A percentile compares a stretch with the other conserved stretches of the same genome.
Evolutionary conservation across 2,329 filamentous ascomycete genomes (phyloP).

Genomic region (Pseudogymnoascus sp.): DNA sequence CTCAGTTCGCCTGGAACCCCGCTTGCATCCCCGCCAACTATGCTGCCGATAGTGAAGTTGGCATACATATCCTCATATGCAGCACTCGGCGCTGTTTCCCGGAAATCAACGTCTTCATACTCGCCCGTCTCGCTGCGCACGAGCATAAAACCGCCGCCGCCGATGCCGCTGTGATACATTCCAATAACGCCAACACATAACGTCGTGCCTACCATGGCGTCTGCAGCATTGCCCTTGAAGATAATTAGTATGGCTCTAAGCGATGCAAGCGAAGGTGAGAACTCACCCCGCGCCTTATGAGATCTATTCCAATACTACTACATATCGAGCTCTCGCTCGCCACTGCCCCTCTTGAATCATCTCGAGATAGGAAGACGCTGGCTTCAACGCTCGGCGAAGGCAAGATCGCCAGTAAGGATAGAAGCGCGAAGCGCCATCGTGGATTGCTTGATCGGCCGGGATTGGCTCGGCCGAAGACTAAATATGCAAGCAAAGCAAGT

Average conservation of each 20-base stretch:
- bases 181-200: slow-evolving; percentile 68
- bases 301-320: slow-evolving; percentile 42
- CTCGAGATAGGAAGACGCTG: slow-evolving; percentile 20
- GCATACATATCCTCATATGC: slow-evolving; percentile 80
- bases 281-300: slow-evolving; percentile 39
- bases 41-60: slow-evolving; percentile 57
- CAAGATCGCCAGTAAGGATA: slow-evolving; percentile 33
- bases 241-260: slow-evolving; percentile 16
- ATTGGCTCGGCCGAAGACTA: not conserved
- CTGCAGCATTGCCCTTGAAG: slow-evolving; percentile 59
- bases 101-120: slow-evolving; percentile 83
- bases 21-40: slow-evolving; percentile 64
- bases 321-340: slow-evolving; percentile 46
- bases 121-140: slow-evolving; percentile 63
- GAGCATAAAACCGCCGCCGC: slow-evolving; percentile 85
- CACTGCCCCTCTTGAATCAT: slow-evolving; percentile 35
- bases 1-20: slow-evolving; percentile 68
- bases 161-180: slow-evolving; percentile 77
- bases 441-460: not conserved
- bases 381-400: slow-evolving; percentile 36
- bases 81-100: slow-evolving; percentile 77
- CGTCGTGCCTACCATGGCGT: slow-evolving; percentile 65
- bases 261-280: not conserved
- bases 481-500: not conserved
- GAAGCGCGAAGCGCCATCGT: slow-evolving; percentile 5